phyloP scores from a whole-genome alignment of 441 rosid species.

The Croton setiger region DNA sequence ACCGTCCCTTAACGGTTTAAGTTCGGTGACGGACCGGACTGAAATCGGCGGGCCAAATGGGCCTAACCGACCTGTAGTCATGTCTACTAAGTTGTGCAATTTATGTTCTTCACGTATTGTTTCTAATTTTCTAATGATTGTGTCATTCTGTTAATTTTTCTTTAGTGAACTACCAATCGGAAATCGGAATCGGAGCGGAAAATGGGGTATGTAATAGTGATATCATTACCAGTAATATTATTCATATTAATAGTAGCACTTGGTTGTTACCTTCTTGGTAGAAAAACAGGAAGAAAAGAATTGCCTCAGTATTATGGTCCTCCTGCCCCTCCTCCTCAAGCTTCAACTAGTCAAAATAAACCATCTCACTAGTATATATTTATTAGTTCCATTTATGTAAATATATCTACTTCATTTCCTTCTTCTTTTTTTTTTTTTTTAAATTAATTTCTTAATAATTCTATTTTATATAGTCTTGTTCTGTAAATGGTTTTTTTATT shows the following conservation, averaged over 20 bases:
- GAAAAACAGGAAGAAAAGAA: slow-evolving; percentile 26
- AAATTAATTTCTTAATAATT: too few species aligned
- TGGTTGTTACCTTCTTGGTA: slow-evolving; percentile 42
- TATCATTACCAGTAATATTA: slow-evolving; percentile 40
- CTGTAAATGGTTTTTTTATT: too few species aligned
- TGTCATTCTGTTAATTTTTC: too few species aligned
- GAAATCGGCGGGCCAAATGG: too few species aligned
- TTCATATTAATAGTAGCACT: slow-evolving; percentile 45
- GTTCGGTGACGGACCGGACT: too few species aligned
- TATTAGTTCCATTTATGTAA: background rate
- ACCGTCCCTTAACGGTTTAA: too few species aligned
- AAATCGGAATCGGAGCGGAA: background rate
- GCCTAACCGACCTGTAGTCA: too few species aligned
- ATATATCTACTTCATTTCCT: background rate
- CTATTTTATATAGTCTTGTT: too few species aligned
- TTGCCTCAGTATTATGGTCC: slow-evolving; percentile 23
- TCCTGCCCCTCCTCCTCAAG: slow-evolving; percentile 29
- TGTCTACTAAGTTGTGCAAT: too few species aligned
- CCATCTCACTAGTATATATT: slow-evolving; percentile 6
- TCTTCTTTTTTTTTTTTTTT: background rate
- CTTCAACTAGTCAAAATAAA: slow-evolving; percentile 7
- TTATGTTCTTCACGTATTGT: too few species aligned
- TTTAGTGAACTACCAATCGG: too few species aligned
- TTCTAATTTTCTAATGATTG: too few species aligned
- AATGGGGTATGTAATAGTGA: slow-evolving; percentile 38